Base-by-base conservation (phyloP, 148 eudicot genomes). In the Silene uniflora region DNA sequence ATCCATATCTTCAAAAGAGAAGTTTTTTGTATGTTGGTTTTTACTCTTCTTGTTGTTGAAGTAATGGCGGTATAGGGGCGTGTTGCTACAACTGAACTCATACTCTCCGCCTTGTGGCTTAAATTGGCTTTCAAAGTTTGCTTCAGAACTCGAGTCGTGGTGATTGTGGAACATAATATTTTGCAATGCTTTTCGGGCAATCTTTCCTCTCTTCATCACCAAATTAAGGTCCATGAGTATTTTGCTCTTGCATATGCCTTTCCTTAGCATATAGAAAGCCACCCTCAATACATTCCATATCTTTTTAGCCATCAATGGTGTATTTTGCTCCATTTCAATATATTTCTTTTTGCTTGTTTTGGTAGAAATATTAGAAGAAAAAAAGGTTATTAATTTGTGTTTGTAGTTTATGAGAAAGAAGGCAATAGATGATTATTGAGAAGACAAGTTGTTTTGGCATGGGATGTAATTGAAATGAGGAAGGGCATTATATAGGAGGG, bases 1-100 rank as follows among this genome's bases (percentile, higher is more conserved):
- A 52, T 71, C 60, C 7, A 83, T 77, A 0, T 75, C 83, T 4
- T 67, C 72, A 3, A 5, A 24, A 21, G 46, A 60, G 7, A 6
- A 18, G 21, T 3, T 56, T 1, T 19, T 35, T 1, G 19, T 49
- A 39, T 70, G 46, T 19, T 69, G 67, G 0, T 23, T 4, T 7
- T 56, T 19, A 29, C 42, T 67, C 19, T 47, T 75, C 49, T 69
- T 72, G 27, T 71, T 73, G 78, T 78, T 82, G 60, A 75, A 73
- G 76, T 78, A 82, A 13, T 21, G 47, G 64, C 75, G 83, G 74
- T 79, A 72, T 24, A 79, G 70, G 0, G 97, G 97, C 69, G 86
- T 89, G 84, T 81, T 80, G 42, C 90, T 89, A 81, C 98, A 92
- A 76, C 96, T 92, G 86, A 90, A 92, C 85, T 87, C 96, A 84